Conservation (phyloP, 1,139 yeast genomes). For the Pichiaceae sp. region DNA sequence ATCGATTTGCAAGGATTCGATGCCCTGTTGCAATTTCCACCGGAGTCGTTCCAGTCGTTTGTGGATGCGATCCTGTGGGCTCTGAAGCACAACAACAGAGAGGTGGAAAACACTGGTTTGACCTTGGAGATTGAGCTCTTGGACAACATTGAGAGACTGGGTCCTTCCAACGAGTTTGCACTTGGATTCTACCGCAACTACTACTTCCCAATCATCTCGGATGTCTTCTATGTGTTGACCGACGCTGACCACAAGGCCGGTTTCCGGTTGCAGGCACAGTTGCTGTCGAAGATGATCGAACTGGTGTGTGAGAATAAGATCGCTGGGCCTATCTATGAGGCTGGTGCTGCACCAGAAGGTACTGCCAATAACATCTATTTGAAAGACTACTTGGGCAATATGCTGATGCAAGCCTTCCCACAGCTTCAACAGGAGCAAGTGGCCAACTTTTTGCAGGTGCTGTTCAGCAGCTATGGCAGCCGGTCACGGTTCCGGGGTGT, state of each 20-base stretch:
- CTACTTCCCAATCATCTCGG: conserved; percentile 83
- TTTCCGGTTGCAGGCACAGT: conserved; percentile 77
- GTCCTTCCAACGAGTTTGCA: conserved; percentile 63
- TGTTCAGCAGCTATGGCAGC: conserved; percentile 67
- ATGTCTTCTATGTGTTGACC: conserved; percentile 86
- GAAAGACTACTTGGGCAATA: conserved; percentile 74
- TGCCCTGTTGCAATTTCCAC: conserved; percentile 82
- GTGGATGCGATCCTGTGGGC: conserved; percentile 97
- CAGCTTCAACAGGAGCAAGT: conserved; percentile 82
- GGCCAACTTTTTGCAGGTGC: conserved; percentile 68
- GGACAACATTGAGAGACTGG: conserved; percentile 72
- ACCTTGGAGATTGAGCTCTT: conserved; percentile 74
- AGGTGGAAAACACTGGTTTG: conserved; percentile 87
- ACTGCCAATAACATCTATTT: conserved; percentile 74
- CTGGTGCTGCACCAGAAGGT: conserved; percentile 70
- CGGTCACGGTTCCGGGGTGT: conserved; percentile 73
- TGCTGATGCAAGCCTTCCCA: conserved; percentile 82
- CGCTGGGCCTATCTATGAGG: conserved; percentile 64
- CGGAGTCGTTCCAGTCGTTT: conserved; percentile 84
- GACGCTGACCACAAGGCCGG: conserved; percentile 98
- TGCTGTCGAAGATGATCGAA: conserved; percentile 76
- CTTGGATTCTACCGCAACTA: conserved; percentile 83
- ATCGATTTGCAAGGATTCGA: conserved; percentile 80
- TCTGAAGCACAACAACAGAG: conserved; percentile 91
- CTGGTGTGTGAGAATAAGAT: conserved; percentile 74